Evolutionary conservation across 352 stramenopile species (phyloP), one percentile per base, ranked within the genome.

Genomic region (Pythium brassicae): DNA sequence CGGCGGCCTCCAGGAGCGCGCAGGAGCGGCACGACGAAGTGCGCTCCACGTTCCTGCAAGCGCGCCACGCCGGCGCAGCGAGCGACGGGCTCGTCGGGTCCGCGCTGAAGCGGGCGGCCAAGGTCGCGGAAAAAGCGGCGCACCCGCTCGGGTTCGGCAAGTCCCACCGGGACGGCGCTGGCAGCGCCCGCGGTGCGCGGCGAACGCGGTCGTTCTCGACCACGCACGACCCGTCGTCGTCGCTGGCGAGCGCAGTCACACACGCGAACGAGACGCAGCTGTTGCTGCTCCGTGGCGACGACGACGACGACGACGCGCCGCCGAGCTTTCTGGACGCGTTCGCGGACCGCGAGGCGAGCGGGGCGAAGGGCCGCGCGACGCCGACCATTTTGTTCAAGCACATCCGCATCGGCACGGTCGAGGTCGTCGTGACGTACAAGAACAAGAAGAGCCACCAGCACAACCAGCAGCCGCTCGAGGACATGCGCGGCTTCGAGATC

Each of bases 401-500:
- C 15, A 89, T 93, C 53, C 81, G 83, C 1, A 67, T 95, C 8
- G 85, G 85, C 40, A 84, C 76, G 29, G 61, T 95, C 25, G 74
- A 93, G 22, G 76, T 91, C 29, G 63, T 90, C 44, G 62, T 92
- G 20, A 93, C 79, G 1, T 95, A 91, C 72, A 91, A 88, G 55
- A 81, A 89, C 81, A 88, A 87, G 51, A 82, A 76, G 60, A 71
- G 50, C 45, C 37, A 56, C 39, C 52, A 61, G 4, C 53, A 57
- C 32, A 37, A 53, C 20, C 74, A 65, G 45, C 76, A 87, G 50
- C 59, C 73, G n/a, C 61, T 94, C 0, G 84, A 94, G 72, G 84
- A 94, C 45, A 89, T 94, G 80, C 76, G 83, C 5, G 84, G 84
- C 9, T 90, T 94, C 49, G 77, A 89, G 55, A 66, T 94, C 63